Evolutionary conservation across 352 stramenopile species (phyloP).

Genomic region (Albugo laibachii): DNA sequence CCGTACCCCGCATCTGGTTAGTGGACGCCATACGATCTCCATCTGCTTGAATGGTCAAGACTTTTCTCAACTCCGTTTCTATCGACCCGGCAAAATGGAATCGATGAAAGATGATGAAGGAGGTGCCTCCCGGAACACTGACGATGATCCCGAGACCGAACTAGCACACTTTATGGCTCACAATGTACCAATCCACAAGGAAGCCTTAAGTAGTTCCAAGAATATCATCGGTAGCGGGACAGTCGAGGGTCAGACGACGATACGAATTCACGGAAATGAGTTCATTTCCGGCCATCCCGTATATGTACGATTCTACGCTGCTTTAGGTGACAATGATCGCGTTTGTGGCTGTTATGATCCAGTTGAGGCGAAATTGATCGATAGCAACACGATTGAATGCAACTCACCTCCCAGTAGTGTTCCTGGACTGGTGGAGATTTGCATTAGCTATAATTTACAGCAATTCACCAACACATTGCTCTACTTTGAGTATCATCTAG

Average conservation of each 20-base stretch:
- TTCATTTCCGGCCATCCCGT: slow-evolving; percentile 21
- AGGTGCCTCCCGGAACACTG: slow-evolving; percentile 9
- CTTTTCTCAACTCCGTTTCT: slow-evolving; percentile 17
- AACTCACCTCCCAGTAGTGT: slow-evolving; percentile 15
- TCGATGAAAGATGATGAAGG: slow-evolving; percentile 1
- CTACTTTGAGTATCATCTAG: slow-evolving; percentile 45
- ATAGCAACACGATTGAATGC: slow-evolving; percentile 30
- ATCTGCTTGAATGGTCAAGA: slow-evolving; percentile 55
- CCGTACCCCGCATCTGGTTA: slow-evolving; percentile 25
- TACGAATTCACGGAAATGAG: slow-evolving; percentile 6
- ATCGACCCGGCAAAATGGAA: background rate
- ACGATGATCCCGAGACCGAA: slow-evolving; percentile 28
- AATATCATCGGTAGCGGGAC: slow-evolving; percentile 11
- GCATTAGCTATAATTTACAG: slow-evolving; percentile 54
- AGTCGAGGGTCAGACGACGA: slow-evolving; percentile 32
- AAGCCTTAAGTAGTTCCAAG: too few relatives aligned
- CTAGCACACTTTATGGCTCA: slow-evolving; percentile 29
- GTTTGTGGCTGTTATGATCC: too few relatives aligned
- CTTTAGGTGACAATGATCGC: slow-evolving; percentile 4
- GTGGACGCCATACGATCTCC: slow-evolving; percentile 19
- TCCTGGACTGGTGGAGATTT: slow-evolving; percentile 18
- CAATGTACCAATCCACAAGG: too few relatives aligned
- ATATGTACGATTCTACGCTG: slow-evolving; percentile 9
- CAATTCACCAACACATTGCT: slow-evolving; percentile 43
- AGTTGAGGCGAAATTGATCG: slow-evolving; percentile 26